Evolutionary conservation across 352 stramenopile genomes (phyloP).

Genomic region (Globisporangium solare): DNA sequence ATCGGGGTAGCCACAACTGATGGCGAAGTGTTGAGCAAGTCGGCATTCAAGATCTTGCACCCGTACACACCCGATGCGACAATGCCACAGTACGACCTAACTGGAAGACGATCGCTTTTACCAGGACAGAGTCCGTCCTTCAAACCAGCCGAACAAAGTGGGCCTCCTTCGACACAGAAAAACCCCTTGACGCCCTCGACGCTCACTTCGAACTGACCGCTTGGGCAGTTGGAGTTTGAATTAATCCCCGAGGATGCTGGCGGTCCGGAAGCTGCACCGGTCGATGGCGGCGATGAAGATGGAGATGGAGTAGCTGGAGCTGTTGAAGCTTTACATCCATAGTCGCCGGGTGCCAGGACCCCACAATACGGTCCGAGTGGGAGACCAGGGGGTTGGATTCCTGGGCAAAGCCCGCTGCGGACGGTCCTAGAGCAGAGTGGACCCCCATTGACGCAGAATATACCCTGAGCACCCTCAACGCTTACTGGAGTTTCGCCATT

Average conservation of each 20-base stretch:
- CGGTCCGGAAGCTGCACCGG: not conserved
- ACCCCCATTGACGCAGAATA: constrained; percentile 11
- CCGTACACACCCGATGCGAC: constrained; percentile 17
- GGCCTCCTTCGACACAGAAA: constrained; percentile 19
- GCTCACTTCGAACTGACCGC: constrained; percentile 9
- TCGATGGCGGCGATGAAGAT: not conserved
- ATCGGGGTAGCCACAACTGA: not conserved
- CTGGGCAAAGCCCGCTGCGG: constrained; percentile 10
- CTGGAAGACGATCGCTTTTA: constrained; percentile 3
- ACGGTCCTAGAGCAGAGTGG: constrained; percentile 12
- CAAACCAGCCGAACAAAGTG: constrained; percentile 15
- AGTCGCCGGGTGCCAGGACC: too few species aligned
- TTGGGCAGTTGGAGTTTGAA: constrained; percentile 4
- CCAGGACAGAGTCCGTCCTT: constrained; percentile 18
- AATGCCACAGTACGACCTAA: constrained; percentile 14
- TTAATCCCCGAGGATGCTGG: not conserved
- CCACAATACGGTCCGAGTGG: constrained; percentile 10
- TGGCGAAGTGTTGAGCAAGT: constrained; percentile 1
- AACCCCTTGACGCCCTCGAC: constrained; percentile 17
- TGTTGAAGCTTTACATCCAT: too few species aligned
- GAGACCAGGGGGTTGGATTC: constrained; percentile 3
- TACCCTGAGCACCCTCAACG: constrained; percentile 10
- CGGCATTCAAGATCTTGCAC: constrained; percentile 13
- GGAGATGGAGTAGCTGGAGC: not conserved
- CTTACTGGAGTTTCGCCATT: not conserved